phyloP scores from a whole-genome alignment of 352 stramenopile species.

The Peronospora tabacina region DNA sequence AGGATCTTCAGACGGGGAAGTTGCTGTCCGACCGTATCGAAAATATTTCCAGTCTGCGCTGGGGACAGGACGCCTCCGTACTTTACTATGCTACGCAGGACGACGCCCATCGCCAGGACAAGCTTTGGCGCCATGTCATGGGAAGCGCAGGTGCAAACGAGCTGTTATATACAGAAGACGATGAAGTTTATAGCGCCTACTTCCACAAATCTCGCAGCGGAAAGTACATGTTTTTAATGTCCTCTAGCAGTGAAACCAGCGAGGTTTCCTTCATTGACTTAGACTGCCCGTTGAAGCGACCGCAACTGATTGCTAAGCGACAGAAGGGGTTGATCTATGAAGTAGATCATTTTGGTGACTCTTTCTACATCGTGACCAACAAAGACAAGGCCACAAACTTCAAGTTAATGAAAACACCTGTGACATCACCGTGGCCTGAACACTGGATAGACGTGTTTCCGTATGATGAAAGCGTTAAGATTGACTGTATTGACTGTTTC shows the following conservation, averaged over 20 bases:
- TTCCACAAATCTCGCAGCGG: constrained; percentile 89
- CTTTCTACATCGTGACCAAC: constrained; percentile 94
- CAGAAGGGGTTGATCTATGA: constrained; percentile 70
- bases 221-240: constrained; percentile 89
- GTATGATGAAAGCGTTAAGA: constrained; percentile 70
- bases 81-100: constrained; percentile 93
- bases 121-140: constrained; percentile 89
- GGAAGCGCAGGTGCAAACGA: constrained; percentile 65
- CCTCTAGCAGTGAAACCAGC: constrained; percentile 87
- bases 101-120: constrained; percentile 88
- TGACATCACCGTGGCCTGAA: constrained; percentile 36
- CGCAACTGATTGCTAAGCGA: constrained; percentile 58
- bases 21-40: constrained; percentile 67
- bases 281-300: constrained; percentile 34
- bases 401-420: constrained; percentile 78
- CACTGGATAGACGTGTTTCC: constrained; percentile 87
- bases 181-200: constrained; percentile 90
- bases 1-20: constrained; percentile 69
- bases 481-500: constrained; percentile 87
- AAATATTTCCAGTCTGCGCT: constrained; percentile 86
- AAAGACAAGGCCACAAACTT: constrained; percentile 90
- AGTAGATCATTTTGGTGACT: constrained; percentile 81
- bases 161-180: constrained; percentile 91
- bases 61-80: constrained; percentile 84
- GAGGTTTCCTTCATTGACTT: constrained; percentile 83